Conservation (phyloP, 495 filamentous ascomycete genomes). For the Penicillium subrubescens region DNA sequence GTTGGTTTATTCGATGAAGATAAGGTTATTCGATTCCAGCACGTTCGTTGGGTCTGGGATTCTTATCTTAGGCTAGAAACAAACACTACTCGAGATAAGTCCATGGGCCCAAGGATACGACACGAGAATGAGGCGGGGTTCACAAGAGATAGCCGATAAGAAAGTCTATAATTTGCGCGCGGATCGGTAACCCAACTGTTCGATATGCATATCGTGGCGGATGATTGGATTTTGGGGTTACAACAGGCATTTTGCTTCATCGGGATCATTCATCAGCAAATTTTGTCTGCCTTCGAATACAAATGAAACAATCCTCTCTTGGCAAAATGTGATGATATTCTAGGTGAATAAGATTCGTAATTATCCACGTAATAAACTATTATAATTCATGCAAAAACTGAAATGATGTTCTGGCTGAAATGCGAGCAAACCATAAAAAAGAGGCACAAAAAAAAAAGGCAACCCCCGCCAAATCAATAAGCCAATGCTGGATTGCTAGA, state of each 20-base stretch:
- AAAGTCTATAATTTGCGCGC: neutral
- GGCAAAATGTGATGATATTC: neutral
- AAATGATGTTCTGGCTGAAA: neutral
- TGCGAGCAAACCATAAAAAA: constrained; percentile 1
- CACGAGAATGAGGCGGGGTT: neutral
- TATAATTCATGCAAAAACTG: neutral
- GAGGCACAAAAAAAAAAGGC: neutral
- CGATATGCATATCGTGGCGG: neutral
- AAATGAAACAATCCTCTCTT: neutral
- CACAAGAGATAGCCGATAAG: neutral
- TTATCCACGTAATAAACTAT: neutral
- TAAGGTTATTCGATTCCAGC: constrained; percentile 9
- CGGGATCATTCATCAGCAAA: neutral
- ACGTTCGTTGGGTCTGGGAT: neutral
- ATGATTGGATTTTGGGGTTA: neutral
- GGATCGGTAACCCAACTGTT: neutral
- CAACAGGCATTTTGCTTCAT: neutral
- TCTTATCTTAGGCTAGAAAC: neutral
- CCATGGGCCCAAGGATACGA: neutral
- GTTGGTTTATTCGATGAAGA: neutral
- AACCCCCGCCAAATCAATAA: constrained; percentile 5
- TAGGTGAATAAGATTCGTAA: neutral
- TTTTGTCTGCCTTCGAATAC: neutral
- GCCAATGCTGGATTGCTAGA: constrained; percentile 22
- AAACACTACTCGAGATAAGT: neutral